Base-by-base conservation (phyloP, 78 protist species). In the Creolimax fragrantissima region DNA sequence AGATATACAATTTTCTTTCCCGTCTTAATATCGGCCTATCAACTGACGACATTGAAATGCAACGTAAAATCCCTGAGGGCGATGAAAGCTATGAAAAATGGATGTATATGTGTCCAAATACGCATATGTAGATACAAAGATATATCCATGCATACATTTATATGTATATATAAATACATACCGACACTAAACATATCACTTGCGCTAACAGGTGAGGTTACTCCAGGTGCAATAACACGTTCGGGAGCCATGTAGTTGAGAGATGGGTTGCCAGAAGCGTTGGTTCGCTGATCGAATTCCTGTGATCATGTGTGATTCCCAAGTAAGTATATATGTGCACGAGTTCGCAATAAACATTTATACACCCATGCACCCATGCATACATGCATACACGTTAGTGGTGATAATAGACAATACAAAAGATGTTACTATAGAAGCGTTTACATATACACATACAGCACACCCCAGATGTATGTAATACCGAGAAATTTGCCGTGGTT, bases 161-260 rank as follows among this genome's bases (percentile, higher is more conserved):
- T 17, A 58, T 17, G 17, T 17, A 58, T 17, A 58, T 17, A 58
- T 17, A 58, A 11, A 58, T 17, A 58, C 74, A 58, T 17, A 58
- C 74, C 11, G 44, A 83, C 86, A 83, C 74, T 47, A 47, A 47
- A 47, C 74, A 47, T 7, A 11, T 47, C 86, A 83, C 86, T n/a
- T 41, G 5, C 86, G 37, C 86, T 39, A 35, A 83, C 86, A 5
- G 42, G 11, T 83, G 11, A 11, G 4, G 86, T 35, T 83, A n/a
- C 11, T 24, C 4, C 86, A 24, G 86, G 86, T 17, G 5, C 86
- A 5, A 83, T 35, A 35, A 83, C 86, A 5, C 86, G 5, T 41
- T 83, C 86, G 37, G 86, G 86, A 39, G 86, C 86, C 86, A 83
- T 83, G 11, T 83, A 83, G 86, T 83, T 83, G 86, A 83, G 86